Conservation (phyloP, 208 protist species). For the Crithidia acanthocephali region DNA sequence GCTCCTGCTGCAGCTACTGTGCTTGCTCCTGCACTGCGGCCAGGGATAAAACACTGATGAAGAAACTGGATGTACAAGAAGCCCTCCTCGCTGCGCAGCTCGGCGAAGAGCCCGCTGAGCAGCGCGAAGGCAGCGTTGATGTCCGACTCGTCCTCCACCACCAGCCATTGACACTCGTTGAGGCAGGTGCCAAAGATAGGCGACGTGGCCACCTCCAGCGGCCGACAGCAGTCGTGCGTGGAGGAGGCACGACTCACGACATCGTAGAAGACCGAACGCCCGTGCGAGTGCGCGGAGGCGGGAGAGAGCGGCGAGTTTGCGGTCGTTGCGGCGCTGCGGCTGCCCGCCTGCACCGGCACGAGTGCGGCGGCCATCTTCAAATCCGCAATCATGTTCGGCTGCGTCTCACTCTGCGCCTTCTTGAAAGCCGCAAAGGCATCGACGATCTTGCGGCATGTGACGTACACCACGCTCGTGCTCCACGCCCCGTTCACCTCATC, state of each 20-base stretch:
- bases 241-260: slow-evolving; percentile 19
- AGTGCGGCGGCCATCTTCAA: slow-evolving; percentile 27
- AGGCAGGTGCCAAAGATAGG: slow-evolving; percentile 50
- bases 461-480: slow-evolving; percentile 9
- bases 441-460: slow-evolving; percentile 21
- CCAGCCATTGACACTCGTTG: slow-evolving; percentile 43
- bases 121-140: slow-evolving; percentile 22
- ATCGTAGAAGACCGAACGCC: slow-evolving; percentile 25
- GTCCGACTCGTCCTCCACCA: slow-evolving; percentile 35
- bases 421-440: slow-evolving; percentile 18
- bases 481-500: background rate
- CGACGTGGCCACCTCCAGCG: slow-evolving; percentile 45
- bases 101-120: background rate
- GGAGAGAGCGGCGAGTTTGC: background rate
- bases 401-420: background rate
- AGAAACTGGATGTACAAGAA: slow-evolving; percentile 45
- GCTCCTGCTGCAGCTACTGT: background rate
- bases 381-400: slow-evolving; percentile 4
- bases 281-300: background rate
- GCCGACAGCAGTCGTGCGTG: slow-evolving; percentile 11
- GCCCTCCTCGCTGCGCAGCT: slow-evolving; percentile 5
- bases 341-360: slow-evolving; percentile 3
- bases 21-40: too few relatives aligned
- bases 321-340: background rate
- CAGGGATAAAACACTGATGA: slow-evolving; percentile 32